Percentiles rank a stretch among this genome's conserved stretches.
phyloP scores from a whole-genome alignment of 257 asterid genomes.

The Primulina eburnea region DNA sequence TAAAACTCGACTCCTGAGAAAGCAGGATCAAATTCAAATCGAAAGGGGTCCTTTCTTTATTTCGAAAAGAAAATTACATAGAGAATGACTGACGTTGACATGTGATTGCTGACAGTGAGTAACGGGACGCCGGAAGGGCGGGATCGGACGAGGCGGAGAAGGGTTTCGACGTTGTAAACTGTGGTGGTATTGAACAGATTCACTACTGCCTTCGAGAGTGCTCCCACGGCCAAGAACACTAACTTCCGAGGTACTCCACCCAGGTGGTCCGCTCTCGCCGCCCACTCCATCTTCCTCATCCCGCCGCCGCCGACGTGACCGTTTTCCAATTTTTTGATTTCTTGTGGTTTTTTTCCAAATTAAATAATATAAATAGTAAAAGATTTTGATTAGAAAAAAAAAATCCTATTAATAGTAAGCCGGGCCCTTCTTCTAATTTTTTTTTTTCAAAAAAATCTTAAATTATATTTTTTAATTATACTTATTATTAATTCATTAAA shows the following conservation, averaged over 20 bases:
- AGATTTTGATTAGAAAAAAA: too few relatives aligned
- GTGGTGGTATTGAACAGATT: conserved; percentile 75
- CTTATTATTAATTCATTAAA: too few relatives aligned
- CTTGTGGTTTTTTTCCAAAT: too few relatives aligned
- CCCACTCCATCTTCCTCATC: conserved; percentile 90
- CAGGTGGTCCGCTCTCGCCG: conserved; percentile 70
- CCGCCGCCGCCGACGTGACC: conserved; percentile 21
- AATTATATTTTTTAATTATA: too few relatives aligned
- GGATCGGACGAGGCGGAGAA: conserved; percentile 67
- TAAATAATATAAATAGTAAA: too few relatives aligned
- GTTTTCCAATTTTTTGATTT: not conserved
- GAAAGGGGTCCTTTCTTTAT: not conserved
- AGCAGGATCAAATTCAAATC: too few relatives aligned
- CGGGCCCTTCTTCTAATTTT: too few relatives aligned
- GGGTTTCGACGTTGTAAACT: conserved; percentile 74
- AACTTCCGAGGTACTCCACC: conserved; percentile 87
- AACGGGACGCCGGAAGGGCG: conserved; percentile 94
- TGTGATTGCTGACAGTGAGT: conserved; percentile 92
- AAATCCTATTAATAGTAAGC: too few relatives aligned
- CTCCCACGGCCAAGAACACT: conserved; percentile 66
- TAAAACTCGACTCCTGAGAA: too few relatives aligned
- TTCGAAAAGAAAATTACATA: conserved; percentile 20
- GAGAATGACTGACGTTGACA: conserved; percentile 90
- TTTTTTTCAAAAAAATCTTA: too few relatives aligned
- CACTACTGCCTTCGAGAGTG: conserved; percentile 73